phyloP scores from a whole-genome alignment of 371 early-diverging fungal genomes.

The Rhizopus delemar region DNA sequence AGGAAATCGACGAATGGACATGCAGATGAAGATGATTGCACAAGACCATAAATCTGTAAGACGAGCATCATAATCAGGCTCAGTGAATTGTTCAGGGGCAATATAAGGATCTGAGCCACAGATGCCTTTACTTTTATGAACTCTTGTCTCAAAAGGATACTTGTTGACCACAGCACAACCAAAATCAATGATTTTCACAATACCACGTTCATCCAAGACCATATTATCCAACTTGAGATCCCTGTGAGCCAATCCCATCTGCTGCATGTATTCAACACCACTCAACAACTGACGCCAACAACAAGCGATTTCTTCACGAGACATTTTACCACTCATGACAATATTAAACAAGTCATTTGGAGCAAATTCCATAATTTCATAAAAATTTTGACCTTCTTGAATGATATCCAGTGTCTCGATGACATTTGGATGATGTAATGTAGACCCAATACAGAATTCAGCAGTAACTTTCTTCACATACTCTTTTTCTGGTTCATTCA shows the following conservation, averaged over 20 bases:
- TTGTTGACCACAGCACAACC: constrained; percentile 83
- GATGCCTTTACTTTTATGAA: constrained; percentile 65
- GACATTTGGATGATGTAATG: constrained; percentile 81
- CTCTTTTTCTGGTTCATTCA: constrained; percentile 70
- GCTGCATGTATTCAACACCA: constrained; percentile 74
- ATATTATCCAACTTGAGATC: constrained; percentile 90
- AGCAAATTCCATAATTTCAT: constrained; percentile 84
- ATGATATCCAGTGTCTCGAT: constrained; percentile 87
- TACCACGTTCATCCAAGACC: constrained; percentile 65
- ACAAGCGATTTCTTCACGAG: constrained; percentile 67
- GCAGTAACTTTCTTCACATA: constrained; percentile 83
- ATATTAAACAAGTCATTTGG: constrained; percentile 77
- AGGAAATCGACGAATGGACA: constrained; percentile 76
- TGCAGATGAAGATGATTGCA: constrained; percentile 74
- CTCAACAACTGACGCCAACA: constrained; percentile 75
- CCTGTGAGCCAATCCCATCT: constrained; percentile 82
- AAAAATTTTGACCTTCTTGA: constrained; percentile 59
- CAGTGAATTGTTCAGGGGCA: constrained; percentile 81
- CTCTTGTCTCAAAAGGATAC: constrained; percentile 63
- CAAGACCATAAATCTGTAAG: constrained; percentile 75
- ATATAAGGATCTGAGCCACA: constrained; percentile 90
- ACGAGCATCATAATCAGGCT: constrained; percentile 61
- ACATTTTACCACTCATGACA: constrained; percentile 72
- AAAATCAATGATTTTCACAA: constrained; percentile 92
- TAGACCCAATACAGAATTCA: constrained; percentile 85